Evolutionary conservation across 2,329 filamentous ascomycete species (phyloP), one percentile per base, ranked within the genome.

Genomic region (Penicillium fuscoglaucum): DNA sequence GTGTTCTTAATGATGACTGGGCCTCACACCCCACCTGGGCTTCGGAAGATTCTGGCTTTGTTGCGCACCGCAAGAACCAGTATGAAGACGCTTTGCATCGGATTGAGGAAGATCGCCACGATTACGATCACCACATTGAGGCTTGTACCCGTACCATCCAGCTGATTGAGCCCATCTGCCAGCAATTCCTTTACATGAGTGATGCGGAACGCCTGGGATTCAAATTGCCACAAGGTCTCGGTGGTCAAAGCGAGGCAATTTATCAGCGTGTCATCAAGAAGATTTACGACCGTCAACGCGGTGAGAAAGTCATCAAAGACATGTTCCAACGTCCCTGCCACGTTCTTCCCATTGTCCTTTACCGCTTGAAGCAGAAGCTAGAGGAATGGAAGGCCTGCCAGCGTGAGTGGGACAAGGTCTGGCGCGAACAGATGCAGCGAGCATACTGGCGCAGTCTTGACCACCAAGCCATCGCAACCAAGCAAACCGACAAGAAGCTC

Each of bases 21-120:
- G 95, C 95, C 2, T 98, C 93, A 28, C 95, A 99, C 77, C 95
- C 95, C 4, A 99, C 95, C 0, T 99, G 95, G 95, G 95, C 93
- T 1, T 98, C 93, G 1, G 95, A 99, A 75, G 95, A 99, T 72
- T 96, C 91, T 45, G 95, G 95, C 0, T 99, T 99, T 68, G 93
- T 99, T 59, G 95, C 95, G 13, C 95, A 99, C 77, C 87, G 93
- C 61, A 99, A 99, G 83, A 99, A 99, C 68, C 86, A 89, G 55
- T 96, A 90, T 64, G 95, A 99, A 74, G 95, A 99, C 75, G 90
- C 90, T 33, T 85, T 99, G 9, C 95, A 99, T 72, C 85, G 95
- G 21, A 97, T 99, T 60, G 95, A 99, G 76, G 95, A 99, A 76
- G 95, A 99, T 74, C 90, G 95, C 5, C 95, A 99, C 71, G 95